A percentile compares a stretch with the other conserved stretches of the same genome.
Conservation (phyloP, 257 asterid species). For the Mentha longifolia region DNA sequence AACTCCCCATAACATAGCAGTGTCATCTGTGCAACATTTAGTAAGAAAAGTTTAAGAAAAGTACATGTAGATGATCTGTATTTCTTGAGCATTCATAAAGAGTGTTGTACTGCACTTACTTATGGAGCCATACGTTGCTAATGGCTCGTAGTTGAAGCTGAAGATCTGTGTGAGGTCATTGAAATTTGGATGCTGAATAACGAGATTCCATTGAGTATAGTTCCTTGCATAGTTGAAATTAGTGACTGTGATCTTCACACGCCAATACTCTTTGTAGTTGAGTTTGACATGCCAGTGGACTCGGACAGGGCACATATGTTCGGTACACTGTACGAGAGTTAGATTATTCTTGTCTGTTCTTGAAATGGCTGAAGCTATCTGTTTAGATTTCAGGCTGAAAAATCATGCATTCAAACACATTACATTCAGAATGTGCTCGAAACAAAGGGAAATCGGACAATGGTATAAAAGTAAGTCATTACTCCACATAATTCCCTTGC, state of each 20-base stretch:
- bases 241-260: slow-evolving; percentile 3
- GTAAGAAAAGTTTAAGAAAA: background rate
- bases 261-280: slow-evolving; percentile 11
- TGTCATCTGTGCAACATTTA: background rate
- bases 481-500: slow-evolving; percentile 44
- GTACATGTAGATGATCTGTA: background rate
- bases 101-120: background rate
- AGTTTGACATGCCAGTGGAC: slow-evolving; percentile 6
- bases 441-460: background rate
- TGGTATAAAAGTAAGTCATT: slow-evolving; percentile 18
- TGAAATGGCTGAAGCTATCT: slow-evolving; percentile 1
- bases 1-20: slow-evolving; percentile 19
- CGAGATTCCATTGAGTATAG: slow-evolving; percentile 4
- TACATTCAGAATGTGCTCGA: background rate
- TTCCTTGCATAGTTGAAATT: background rate
- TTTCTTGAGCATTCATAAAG: background rate
- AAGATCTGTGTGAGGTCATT: background rate
- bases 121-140: background rate
- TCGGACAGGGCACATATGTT: slow-evolving; percentile 6
- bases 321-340: background rate
- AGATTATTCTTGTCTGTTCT: background rate
- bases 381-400: background rate
- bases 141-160: slow-evolving; percentile 8
- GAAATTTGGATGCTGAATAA: background rate
- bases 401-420: background rate